These are phyloP conservation scores for Aurinia saxatilis DNA, from an alignment of 345 rosid species.

Conservation along the genomic window DNA sequence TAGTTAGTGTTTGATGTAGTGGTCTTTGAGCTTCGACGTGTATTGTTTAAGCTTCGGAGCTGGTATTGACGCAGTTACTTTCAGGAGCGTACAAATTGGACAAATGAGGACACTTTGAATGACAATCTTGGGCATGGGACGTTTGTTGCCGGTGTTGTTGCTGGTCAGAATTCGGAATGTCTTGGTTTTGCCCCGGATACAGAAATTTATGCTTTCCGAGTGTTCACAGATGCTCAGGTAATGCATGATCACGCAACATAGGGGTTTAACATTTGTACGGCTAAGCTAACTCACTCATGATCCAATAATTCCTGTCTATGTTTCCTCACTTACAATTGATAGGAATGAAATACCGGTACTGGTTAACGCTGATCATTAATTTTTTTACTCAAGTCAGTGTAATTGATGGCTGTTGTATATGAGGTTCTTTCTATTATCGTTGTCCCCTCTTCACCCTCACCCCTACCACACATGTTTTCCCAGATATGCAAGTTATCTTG, in stretches of 20 bases:
- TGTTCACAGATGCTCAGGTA: constrained; percentile 99
- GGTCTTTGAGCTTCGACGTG: background rate
- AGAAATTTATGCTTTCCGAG: constrained; percentile 89
- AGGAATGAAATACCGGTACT: background rate
- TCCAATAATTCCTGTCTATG: background rate
- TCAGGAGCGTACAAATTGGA: constrained; percentile 99
- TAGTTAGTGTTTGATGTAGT: background rate
- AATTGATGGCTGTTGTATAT: background rate
- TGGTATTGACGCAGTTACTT: constrained; percentile 31
- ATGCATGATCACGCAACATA: constrained; percentile 34
- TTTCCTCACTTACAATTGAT: background rate
- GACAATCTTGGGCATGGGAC: constrained; percentile 99
- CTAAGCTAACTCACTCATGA: background rate
- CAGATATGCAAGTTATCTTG: background rate
- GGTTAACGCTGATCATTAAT: background rate
- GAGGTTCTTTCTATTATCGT: background rate
- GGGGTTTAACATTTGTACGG: background rate
- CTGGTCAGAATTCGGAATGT: constrained; percentile 83
- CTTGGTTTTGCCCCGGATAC: constrained; percentile 97
- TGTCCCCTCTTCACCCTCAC: background rate
- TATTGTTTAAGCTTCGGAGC: constrained; percentile 19
- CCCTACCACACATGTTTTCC: background rate
- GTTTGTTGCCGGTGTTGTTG: constrained; percentile 96
- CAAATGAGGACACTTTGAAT: constrained; percentile 91
- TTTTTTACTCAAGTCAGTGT: background rate